Conservation (phyloP, 2,329 filamentous ascomycete species). For the Fusarium solani-melongenae region DNA sequence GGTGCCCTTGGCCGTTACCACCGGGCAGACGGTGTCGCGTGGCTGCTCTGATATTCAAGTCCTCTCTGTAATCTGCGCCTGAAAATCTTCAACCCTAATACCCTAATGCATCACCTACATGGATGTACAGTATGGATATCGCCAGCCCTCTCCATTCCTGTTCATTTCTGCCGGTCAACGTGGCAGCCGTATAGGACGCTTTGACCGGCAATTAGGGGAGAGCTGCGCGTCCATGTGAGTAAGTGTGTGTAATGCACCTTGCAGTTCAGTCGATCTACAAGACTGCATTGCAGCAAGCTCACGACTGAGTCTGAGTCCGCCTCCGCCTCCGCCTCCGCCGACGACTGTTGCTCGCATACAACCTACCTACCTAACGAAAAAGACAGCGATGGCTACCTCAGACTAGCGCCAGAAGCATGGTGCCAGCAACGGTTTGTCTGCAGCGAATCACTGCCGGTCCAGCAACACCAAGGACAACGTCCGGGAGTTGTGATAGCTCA, state of each 20-base stretch:
- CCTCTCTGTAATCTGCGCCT: neutral
- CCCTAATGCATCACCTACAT: conserved; percentile 8
- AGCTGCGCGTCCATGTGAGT: neutral
- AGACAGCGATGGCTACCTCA: neutral
- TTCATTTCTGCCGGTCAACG: conserved; percentile 1
- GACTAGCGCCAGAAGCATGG: conserved; percentile 13
- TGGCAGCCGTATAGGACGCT: conserved; percentile 4
- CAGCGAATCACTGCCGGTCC: neutral
- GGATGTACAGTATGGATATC: neutral
- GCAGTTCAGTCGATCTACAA: neutral
- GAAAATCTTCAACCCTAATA: conserved; percentile 19
- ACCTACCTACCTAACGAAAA: neutral
- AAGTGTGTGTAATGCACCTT: neutral
- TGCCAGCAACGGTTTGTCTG: conserved; percentile 11
- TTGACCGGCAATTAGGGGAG: conserved; percentile 1
- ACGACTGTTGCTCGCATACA: neutral
- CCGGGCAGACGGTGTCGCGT: conserved; percentile 4
- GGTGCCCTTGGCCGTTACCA: neutral
- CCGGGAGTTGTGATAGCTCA: conserved; percentile 1
- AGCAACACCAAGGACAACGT: neutral
- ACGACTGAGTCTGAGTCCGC: neutral
- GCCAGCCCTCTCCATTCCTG: neutral
- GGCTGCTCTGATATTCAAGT: conserved; percentile 11
- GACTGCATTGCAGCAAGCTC: neutral
- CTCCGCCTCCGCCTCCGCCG: neutral